A percentile compares a stretch with the other conserved stretches of the same genome.
Conservation (phyloP, 106 monocot genomes). For the Dendrobium catenatum region DNA sequence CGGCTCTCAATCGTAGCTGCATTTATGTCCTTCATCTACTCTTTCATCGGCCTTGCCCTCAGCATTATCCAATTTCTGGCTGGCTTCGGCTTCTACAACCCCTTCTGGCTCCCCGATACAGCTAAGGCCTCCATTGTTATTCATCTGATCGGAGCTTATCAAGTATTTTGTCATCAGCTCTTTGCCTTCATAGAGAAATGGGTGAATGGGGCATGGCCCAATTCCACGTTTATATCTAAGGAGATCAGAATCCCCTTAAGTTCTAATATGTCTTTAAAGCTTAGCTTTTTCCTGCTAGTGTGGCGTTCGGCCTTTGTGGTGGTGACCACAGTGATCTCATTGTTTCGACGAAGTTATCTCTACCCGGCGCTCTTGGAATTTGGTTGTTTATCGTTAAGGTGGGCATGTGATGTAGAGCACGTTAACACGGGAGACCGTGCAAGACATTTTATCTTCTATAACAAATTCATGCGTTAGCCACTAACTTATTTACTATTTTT, state of each 20-base stretch:
- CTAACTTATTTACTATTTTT: too few species aligned
- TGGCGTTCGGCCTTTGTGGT: too few species aligned
- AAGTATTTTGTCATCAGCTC: conserved; percentile 67
- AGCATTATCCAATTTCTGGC: conserved; percentile 42
- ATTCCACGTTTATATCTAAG: conserved; percentile 23
- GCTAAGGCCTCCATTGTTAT: conserved; percentile 61
- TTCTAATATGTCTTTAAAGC: too few species aligned
- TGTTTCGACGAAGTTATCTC: too few species aligned
- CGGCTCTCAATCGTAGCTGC: conserved; percentile 61
- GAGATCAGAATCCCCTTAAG: conserved; percentile 9
- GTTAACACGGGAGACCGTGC: too few species aligned
- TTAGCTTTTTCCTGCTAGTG: too few species aligned
- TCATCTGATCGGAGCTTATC: conserved; percentile 74
- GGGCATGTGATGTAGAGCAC: too few species aligned
- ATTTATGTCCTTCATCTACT: conserved; percentile 59
- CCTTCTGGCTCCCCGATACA: conserved; percentile 70
- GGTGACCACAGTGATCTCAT: too few species aligned
- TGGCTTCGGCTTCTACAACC: conserved; percentile 65
- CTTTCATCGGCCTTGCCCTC: conserved; percentile 40
- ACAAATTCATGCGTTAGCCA: too few species aligned
- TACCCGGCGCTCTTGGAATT: too few species aligned
- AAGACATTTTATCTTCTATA: too few species aligned
- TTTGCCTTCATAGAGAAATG: conserved; percentile 71
- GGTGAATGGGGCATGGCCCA: conserved; percentile 37
- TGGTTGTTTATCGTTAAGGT: too few species aligned